Base-by-base conservation (phyloP, 2,329 filamentous ascomycete genomes). In the Xylaria sp. region DNA sequence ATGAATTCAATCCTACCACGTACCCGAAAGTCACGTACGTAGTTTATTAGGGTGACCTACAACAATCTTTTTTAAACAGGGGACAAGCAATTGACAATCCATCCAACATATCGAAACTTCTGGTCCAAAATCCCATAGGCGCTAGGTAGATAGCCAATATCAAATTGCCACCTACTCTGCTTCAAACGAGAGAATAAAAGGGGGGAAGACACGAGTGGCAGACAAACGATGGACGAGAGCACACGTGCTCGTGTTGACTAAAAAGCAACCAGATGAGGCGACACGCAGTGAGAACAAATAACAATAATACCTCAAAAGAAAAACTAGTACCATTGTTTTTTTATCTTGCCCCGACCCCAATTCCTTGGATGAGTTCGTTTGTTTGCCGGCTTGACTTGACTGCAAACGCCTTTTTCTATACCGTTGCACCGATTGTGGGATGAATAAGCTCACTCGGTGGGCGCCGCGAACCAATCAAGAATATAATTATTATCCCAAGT, bases 31-130 rank as follows among this genome's bases (percentile, higher is more conserved):
- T 46, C 23, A 30, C 46, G 36, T 43, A 50, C 52, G 36, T 65
- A 30, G 39, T 50, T 48, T n/a, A 48, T 59, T 63, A 70, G 58
- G 65, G 65, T 43, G 65, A 66, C 68, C 65, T 70, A 63, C 64
- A 34, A 53, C 56, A 65, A 70, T 61, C 57, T 68, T 52, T 52
- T 66, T 52, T 30, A 63, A 52, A 23, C 43, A 59, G 28, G n/a
- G n/a, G n/a, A n/a, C n/a, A n/a, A n/a, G n/a, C n/a, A n/a, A n/a
- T n/a, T n/a, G n/a, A n/a, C n/a, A n/a, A n/a, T n/a, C n/a, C n/a
- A n/a, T n/a, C n/a, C n/a, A n/a, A n/a, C n/a, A n/a, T n/a, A n/a
- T n/a, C n/a, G n/a, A n/a, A n/a, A 46, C 12, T 48, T 15, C 23
- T 12, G 6, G 20, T 1, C 10, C 9, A 28, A 28, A 4, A 13